Evolutionary conservation across 805 yeast genomes (phyloP).

Genomic region (Citeromyces matritensis): DNA sequence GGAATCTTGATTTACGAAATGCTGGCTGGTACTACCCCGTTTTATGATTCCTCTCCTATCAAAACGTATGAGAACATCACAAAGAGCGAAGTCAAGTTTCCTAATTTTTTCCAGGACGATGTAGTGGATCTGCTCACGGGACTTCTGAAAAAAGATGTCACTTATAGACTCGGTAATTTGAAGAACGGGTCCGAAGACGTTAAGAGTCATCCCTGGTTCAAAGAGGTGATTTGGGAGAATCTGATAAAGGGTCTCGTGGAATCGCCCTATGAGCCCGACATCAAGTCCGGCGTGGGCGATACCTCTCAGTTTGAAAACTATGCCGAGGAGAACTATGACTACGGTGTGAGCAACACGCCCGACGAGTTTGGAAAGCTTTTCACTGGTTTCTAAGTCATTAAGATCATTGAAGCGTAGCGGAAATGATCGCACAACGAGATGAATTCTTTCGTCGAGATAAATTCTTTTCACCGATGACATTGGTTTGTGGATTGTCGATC

Average conservation of each 20-base stretch:
- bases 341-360: constrained; percentile 51
- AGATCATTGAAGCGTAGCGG: too few species aligned
- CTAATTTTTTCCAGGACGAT: constrained; percentile 38
- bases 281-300: constrained; percentile 51
- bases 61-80: constrained; percentile 46
- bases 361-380: constrained; percentile 16
- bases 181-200: constrained; percentile 44
- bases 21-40: constrained; percentile 49
- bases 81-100: constrained; percentile 35
- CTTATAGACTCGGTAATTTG: constrained; percentile 40
- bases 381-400: constrained; percentile 14
- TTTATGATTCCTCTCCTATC: constrained; percentile 49
- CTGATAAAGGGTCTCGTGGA: constrained; percentile 39
- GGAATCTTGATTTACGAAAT: constrained; percentile 47
- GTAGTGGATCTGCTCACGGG: constrained; percentile 32
- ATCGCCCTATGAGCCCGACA: constrained; percentile 52
- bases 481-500: too few species aligned
- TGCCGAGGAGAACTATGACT: constrained; percentile 72
- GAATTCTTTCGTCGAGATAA: too few species aligned
- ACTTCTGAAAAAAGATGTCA: constrained; percentile 38
- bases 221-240: constrained; percentile 48
- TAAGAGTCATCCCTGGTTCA: constrained; percentile 41
- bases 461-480: too few species aligned
- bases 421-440: too few species aligned
- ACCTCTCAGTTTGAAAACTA: constrained; percentile 52